These are phyloP conservation scores for Eudorina sp. DNA, from an alignment of 139 green algal species.

Conservation along the genomic window DNA sequence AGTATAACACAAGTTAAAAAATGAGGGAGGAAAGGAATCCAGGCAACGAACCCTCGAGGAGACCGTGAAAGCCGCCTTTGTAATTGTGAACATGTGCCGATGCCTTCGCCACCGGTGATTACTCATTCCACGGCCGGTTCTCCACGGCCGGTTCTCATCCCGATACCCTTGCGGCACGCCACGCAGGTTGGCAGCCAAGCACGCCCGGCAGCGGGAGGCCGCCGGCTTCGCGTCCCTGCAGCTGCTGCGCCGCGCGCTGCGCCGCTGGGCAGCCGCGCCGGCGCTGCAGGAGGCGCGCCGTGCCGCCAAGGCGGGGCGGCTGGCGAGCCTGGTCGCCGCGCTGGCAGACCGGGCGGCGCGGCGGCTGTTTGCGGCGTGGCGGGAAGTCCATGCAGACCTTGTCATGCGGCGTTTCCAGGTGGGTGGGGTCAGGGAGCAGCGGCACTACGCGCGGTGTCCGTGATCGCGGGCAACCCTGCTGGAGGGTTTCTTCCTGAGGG, in stretches of 20 bases:
- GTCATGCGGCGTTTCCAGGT: conserved; percentile 46
- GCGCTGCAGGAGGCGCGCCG: not conserved
- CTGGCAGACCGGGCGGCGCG: not conserved
- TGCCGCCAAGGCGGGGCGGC: not conserved
- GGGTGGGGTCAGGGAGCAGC: not conserved
- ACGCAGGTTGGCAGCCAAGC: conserved; percentile 45
- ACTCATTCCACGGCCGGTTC: no score
- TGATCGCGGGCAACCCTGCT: no score
- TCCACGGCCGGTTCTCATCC: no score
- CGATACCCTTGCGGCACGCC: no score
- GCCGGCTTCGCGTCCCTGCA: not conserved
- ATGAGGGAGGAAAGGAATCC: no score
- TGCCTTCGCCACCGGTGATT: no score
- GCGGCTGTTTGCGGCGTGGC: conserved; percentile 55
- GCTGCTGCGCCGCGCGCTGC: conserved; percentile 33
- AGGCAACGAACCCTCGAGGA: no score
- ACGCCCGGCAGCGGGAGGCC: not conserved
- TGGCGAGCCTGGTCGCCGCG: not conserved
- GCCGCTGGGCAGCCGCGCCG: not conserved
- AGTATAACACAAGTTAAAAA: no score
- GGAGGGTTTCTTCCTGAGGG: no score
- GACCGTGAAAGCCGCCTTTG: no score
- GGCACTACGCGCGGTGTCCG: no score
- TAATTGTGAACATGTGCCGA: no score
- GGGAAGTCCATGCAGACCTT: conserved; percentile 24